Evolutionary conservation across 2,329 filamentous ascomycete species (phyloP).

Genomic region (Pseudogymnoascus verrucosus): DNA sequence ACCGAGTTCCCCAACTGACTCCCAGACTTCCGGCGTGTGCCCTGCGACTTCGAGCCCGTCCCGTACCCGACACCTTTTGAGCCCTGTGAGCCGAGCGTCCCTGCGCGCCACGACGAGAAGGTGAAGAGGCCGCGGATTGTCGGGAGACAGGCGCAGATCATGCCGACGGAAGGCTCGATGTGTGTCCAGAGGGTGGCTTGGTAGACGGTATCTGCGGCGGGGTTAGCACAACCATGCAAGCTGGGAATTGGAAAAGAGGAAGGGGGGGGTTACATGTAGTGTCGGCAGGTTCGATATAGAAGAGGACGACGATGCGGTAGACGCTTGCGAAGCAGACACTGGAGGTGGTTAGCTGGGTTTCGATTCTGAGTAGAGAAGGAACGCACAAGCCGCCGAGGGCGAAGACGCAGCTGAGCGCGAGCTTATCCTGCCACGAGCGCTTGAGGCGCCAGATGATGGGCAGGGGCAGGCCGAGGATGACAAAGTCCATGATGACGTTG

Average conservation of each 20-base stretch:
- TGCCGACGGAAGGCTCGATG: slow-evolving; percentile 12
- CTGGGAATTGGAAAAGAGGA: neutral
- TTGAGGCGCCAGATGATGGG: slow-evolving; percentile 16
- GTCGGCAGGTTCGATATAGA: slow-evolving; percentile 17
- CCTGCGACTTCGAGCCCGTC: neutral
- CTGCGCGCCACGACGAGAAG: neutral
- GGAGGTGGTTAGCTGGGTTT: neutral
- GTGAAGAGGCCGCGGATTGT: neutral
- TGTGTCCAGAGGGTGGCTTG: slow-evolving; percentile 11
- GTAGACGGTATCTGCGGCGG: neutral
- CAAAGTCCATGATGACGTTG: slow-evolving; percentile 14
- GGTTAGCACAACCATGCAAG: neutral
- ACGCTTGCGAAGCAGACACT: slow-evolving; percentile 19
- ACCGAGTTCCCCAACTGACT: slow-evolving; percentile 10
- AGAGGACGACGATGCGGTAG: slow-evolving; percentile 18
- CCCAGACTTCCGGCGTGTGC: neutral
- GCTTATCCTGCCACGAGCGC: slow-evolving; percentile 11
- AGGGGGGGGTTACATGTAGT: slow-evolving; percentile 16
- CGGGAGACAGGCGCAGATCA: slow-evolving; percentile 16
- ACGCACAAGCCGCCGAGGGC: slow-evolving; percentile 14
- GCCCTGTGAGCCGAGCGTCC: neutral
- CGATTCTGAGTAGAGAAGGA: neutral
- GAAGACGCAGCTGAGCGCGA: slow-evolving; percentile 16
- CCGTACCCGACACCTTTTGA: neutral
- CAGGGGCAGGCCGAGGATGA: slow-evolving; percentile 14